Conservation (phyloP, 2,329 filamentous ascomycete species). For the Scleromitrula shiraiana region DNA sequence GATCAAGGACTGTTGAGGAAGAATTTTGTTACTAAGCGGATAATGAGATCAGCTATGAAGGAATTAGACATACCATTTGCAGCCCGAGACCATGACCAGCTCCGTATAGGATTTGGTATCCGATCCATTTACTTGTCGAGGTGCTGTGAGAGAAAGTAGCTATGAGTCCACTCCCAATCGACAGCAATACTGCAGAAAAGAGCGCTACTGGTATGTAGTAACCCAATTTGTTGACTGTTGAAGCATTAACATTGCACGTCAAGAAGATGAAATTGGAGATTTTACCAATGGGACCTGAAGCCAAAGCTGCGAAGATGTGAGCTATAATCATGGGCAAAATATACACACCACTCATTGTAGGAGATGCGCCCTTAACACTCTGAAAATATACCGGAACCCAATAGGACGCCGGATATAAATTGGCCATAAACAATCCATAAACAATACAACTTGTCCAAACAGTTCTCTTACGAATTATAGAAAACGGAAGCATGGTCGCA, state of each 20-base stretch:
- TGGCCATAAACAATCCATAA: constrained; percentile 5
- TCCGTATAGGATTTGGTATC: constrained; percentile 15
- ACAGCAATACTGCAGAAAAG: too few species aligned
- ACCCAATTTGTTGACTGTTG: constrained; percentile 17
- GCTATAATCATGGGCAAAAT: constrained; percentile 19
- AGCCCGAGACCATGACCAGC: constrained; percentile 11
- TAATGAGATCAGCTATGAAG: too few species aligned
- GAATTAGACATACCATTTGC: constrained; percentile 17
- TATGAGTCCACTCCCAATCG: too few species aligned
- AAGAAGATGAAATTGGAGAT: background rate
- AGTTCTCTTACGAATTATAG: constrained; percentile 17
- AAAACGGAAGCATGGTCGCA: constrained; percentile 22
- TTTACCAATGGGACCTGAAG: constrained; percentile 17
- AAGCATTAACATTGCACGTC: background rate
- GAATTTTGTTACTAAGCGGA: too few species aligned
- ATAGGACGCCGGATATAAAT: background rate
- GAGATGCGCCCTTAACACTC: constrained; percentile 19
- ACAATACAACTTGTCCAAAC: constrained; percentile 14
- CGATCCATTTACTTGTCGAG: constrained; percentile 11
- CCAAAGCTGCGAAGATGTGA: constrained; percentile 10
- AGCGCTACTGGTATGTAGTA: constrained; percentile 29
- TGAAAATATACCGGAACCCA: constrained; percentile 27
- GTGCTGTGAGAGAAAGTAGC: constrained; percentile 22
- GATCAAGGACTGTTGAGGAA: too few species aligned
- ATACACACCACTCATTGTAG: constrained; percentile 21